Evolutionary conservation across 352 stramenopile genomes (phyloP).

Genomic region (Blastocystis hominis): DNA sequence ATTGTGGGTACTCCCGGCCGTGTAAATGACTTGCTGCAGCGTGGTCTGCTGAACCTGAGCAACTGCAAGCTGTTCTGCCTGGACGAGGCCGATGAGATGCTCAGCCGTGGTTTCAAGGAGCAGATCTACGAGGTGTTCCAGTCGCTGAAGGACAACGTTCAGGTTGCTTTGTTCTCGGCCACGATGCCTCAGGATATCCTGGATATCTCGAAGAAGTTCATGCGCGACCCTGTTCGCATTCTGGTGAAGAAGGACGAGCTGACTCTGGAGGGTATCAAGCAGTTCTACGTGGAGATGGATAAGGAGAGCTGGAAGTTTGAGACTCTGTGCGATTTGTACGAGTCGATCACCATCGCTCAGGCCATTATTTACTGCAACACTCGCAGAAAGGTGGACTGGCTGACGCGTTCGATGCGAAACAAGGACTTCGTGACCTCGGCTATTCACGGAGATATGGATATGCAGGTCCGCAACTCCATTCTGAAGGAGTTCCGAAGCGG

Average conservation of each 20-base stretch:
- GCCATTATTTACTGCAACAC: conserved; percentile 99
- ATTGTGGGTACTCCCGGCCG: conserved; percentile 93
- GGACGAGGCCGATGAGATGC: conserved; percentile 99
- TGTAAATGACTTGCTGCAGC: conserved; percentile 98
- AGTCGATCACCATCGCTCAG: conserved; percentile 97
- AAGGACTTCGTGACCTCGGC: conserved; percentile 97
- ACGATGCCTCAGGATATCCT: conserved; percentile 98
- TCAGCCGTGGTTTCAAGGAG: conserved; percentile 96
- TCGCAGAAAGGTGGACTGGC: conserved; percentile 95
- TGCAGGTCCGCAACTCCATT: conserved; percentile 96
- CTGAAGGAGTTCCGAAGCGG: conserved; percentile 98
- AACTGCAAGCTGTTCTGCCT: conserved; percentile 91
- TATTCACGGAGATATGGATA: conserved; percentile 99
- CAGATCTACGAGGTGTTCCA: conserved; percentile 99
- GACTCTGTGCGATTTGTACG: conserved; percentile 97
- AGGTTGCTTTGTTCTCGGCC: conserved; percentile 95
- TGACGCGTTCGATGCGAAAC: conserved; percentile 96
- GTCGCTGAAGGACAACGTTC: conserved; percentile 77
- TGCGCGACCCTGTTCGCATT: conserved; percentile 94
- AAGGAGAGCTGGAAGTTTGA: conserved; percentile 98
- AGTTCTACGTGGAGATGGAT: conserved; percentile 98
- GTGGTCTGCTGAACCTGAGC: conserved; percentile 80
- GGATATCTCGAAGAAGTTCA: conserved; percentile 93
- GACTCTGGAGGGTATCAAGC: conserved; percentile 99
- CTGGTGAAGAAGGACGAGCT: conserved; percentile 98